These are phyloP conservation scores for Sphaerulina musiva DNA, from an alignment of 2,329 filamentous ascomycete species.

Conservation along the genomic window DNA sequence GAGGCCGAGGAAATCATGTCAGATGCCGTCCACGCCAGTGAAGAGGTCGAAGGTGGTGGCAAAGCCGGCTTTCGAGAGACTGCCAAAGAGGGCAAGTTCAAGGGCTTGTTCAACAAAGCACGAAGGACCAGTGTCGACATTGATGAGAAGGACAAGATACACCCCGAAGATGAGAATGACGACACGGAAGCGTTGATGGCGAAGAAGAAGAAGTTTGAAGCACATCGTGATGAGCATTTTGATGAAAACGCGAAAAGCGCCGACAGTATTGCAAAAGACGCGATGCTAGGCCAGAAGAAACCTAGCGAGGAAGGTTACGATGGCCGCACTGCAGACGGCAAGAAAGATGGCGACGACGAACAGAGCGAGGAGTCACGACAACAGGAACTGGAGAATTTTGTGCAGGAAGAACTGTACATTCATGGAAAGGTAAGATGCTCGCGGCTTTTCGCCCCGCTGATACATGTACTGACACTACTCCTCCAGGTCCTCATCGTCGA, in stretches of 20 bases:
- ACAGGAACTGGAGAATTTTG: conserved; percentile 76
- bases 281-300: conserved; percentile 65
- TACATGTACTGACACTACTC: background rate
- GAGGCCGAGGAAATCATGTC: conserved; percentile 85
- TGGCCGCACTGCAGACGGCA: conserved; percentile 38
- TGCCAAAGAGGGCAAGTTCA: conserved; percentile 22
- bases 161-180: conserved; percentile 17
- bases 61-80: conserved; percentile 31
- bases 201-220: conserved; percentile 24
- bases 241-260: conserved; percentile 30
- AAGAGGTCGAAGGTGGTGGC: conserved; percentile 21
- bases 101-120: conserved; percentile 30
- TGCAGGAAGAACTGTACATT: conserved; percentile 94
- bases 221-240: conserved; percentile 12
- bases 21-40: conserved; percentile 57
- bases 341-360: conserved; percentile 20
- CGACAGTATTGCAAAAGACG: conserved; percentile 66
- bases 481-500: conserved; percentile 64
- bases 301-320: conserved; percentile 69
- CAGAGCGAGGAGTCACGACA: conserved; percentile 49
- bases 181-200: conserved; percentile 13
- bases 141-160: conserved; percentile 18
- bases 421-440: conserved; percentile 65
- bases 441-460: conserved; percentile 6
- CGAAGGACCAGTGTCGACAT: conserved; percentile 27